Evolutionary conservation across 106 monocot genomes (phyloP), one percentile per base, ranked within the genome.

Genomic region (Dendrobium officinale): DNA sequence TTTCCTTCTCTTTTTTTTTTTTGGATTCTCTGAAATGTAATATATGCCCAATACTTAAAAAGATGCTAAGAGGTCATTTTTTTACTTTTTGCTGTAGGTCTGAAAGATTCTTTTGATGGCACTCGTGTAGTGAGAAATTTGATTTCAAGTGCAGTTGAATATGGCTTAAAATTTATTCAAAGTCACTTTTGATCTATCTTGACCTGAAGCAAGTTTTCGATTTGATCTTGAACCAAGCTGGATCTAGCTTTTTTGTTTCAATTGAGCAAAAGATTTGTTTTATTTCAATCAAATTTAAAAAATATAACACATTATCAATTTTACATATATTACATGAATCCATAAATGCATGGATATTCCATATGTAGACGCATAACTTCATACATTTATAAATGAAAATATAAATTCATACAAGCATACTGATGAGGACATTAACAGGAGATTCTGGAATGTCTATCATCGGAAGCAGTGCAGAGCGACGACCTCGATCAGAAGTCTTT

Each of bases 21-120:
- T 70, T 70, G 70, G 33, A 33, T 70, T 16, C 70, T 70, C 13
- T 70, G 37, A 70, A 29, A 70, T 70, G 70, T 70, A 22, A 61
- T 70, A 31, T 70, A 33, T 70, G 37, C 15, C 33, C 70, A 40
- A 33, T 37, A 40, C 70, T 31, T 37, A 70, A 9, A 70, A 11
- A 37, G 13, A 70, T 37, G 20, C 13, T 70, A 10, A 40, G 70
- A 70, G 15, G 2, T 22, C 1, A 11, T 70, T 70, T 7, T 70
- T 16, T 70, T 15, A 70, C 70, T 33, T 33, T 70, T 13, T 16
- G 70, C 15, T 16, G 24, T 17, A 66, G 26, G 26, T 66, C n/a
- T 22, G 26, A 15, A 66, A 6, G 24, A 22, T 9, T 26, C 7
- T 66, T 6, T 66, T 66, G n/a, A 11, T 66, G 64, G 51, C 13